phyloP scores from a whole-genome alignment of 495 filamentous ascomycete species.

The Penicillium waksmanii region DNA sequence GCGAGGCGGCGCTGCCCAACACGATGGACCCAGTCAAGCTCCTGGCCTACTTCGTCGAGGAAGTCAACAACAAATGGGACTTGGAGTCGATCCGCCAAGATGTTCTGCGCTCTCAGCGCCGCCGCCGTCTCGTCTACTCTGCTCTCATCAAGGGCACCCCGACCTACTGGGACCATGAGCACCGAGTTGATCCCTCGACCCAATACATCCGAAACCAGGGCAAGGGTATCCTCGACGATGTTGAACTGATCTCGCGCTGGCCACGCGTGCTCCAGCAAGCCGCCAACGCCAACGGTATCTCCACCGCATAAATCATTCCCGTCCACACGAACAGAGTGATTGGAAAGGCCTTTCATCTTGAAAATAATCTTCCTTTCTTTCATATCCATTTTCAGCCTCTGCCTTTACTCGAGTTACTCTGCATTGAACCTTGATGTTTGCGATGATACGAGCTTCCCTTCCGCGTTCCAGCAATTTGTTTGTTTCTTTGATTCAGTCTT shows the following conservation, averaged over 20 bases:
- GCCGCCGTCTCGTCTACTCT: constrained; percentile 70
- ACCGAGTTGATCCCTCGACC: constrained; percentile 67
- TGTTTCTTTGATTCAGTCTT: not conserved
- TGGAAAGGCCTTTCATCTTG: not conserved
- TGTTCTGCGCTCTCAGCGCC: constrained; percentile 72
- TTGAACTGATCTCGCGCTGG: constrained; percentile 52
- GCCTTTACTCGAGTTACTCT: not conserved
- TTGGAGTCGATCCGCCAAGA: constrained; percentile 69
- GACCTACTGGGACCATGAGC: constrained; percentile 78
- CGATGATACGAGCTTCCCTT: constrained; percentile 1
- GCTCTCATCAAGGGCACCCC: constrained; percentile 72
- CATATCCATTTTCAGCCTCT: not conserved
- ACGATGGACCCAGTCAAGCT: constrained; percentile 49
- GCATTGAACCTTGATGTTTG: not conserved
- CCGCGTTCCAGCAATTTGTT: constrained; percentile 14
- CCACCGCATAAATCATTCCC: not conserved
- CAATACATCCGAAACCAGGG: constrained; percentile 64
- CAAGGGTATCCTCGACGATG: constrained; percentile 50
- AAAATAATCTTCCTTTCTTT: not conserved
- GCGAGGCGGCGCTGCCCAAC: constrained; percentile 36
- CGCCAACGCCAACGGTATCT: constrained; percentile 34
- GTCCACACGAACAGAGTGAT: not conserved
- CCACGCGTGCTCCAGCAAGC: constrained; percentile 47
- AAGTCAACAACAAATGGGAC: constrained; percentile 73
- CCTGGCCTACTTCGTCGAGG: constrained; percentile 63